Evolutionary conservation across 1,284 basidiomycete species (phyloP), one percentile per base, ranked within the genome.

Genomic region (Bondarzewia mesenterica): DNA sequence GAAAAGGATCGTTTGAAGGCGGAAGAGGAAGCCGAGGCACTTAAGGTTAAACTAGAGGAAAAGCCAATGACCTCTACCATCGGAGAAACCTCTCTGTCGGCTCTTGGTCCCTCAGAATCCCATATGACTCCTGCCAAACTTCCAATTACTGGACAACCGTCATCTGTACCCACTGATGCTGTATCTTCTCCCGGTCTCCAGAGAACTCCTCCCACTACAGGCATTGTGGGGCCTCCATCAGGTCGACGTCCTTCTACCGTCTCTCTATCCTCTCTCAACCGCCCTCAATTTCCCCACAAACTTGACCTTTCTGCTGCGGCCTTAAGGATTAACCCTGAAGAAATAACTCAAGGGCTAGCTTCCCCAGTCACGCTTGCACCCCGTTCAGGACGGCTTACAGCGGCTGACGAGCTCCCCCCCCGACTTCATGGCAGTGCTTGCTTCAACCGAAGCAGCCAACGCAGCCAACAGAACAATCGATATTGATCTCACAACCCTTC

Each of bases 291-390:
- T 52, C 82, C 83, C 26, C 75, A 76, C 49, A 87, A 87, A 57
- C 75, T 89, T 20, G 86, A 89, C 58, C 70, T 89, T 5, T 85
- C 85, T 15, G 71, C 82, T 1, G 64, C 77, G n/a, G 68, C 79
- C 15, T 68, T 86, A 50, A 76, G 78, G 44, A 70, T 85, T 23
- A 68, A 73, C 20, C 69, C 80, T 1, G 80, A 83, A 39, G 84
- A 86, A 54, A 69, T 69, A 4, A 65, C 73, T 22, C 53, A 51
- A 41, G 53, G 80, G 2, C 67, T 85, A 43, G 75, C 81, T 5
- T 89, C 86, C 1, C 86, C 86, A 15, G 84, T 89, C 14, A 85
- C 82, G 4, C 73, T 89, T 25, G 86, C 85, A 1, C 87, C 87
- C 0, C 83, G 79, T 57, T 86, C 86, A 14, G 83, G 84, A 32